phyloP scores from a whole-genome alignment of 2,329 filamentous ascomycete species.

The Dendryphion nanum region DNA sequence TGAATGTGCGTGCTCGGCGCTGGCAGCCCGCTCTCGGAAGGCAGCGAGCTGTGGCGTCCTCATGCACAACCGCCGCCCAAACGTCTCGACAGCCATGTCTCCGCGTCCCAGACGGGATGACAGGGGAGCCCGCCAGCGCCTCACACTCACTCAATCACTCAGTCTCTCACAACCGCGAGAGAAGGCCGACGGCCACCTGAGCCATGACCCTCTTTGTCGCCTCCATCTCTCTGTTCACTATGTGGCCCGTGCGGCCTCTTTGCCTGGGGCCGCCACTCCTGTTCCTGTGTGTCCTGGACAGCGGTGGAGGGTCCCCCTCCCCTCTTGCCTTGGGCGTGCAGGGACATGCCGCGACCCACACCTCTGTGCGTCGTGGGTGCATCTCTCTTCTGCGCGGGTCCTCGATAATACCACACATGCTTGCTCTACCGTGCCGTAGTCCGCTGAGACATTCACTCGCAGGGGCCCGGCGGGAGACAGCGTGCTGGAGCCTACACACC shows the following conservation, averaged over 20 bases:
- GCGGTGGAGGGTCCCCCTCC: too few species aligned
- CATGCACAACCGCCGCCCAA: conserved; percentile 20
- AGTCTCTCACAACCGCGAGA: too few species aligned
- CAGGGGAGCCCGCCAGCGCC: not conserved
- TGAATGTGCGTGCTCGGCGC: conserved; percentile 4
- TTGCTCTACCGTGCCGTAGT: conserved; percentile 2
- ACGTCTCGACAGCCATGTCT: conserved; percentile 22
- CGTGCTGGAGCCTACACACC: conserved; percentile 16
- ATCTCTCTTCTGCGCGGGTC: not conserved
- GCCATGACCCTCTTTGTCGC: not conserved
- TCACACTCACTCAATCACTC: not conserved
- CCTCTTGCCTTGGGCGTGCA: not conserved
- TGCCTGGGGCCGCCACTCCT: conserved; percentile 15
- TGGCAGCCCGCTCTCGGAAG: conserved; percentile 7
- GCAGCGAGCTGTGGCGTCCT: conserved; percentile 24
- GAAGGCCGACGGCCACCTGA: conserved; percentile 11
- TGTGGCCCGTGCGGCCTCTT: not conserved
- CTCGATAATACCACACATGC: not conserved
- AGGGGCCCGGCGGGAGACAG: conserved; percentile 14
- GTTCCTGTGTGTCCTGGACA: conserved; percentile 2
- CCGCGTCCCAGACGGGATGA: not conserved
- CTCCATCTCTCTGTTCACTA: not conserved
- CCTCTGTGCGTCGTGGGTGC: too few species aligned
- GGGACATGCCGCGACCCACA: not conserved
- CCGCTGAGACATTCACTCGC: conserved; percentile 11